Evolutionary conservation across 2,329 filamentous ascomycete species (phyloP).

Genomic region (Pseudocercospora fuligena): DNA sequence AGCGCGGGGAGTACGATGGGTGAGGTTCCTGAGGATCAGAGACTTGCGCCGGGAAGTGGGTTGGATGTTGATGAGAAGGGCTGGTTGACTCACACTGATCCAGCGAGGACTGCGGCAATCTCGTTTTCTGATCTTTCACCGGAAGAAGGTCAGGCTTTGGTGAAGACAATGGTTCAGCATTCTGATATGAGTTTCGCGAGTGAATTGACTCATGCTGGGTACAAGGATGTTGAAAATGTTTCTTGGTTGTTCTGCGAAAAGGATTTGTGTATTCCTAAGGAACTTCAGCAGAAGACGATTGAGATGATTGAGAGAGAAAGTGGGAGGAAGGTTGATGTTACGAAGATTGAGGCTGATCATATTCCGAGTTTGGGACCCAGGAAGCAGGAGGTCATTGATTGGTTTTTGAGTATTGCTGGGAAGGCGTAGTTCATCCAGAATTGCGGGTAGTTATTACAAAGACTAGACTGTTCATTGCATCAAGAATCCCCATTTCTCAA

Average conservation of each 20-base stretch:
- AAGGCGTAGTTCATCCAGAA: neutral
- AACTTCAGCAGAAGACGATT: slow-evolving; percentile 3
- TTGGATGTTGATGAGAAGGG: neutral
- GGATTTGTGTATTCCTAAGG: slow-evolving; percentile 10
- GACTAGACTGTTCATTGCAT: neutral
- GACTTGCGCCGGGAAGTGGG: neutral
- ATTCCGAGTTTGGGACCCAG: slow-evolving; percentile 1
- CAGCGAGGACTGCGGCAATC: neutral
- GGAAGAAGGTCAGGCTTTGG: slow-evolving; percentile 5
- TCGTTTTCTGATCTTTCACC: neutral
- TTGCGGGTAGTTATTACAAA: no score
- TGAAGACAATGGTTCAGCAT: slow-evolving; percentile 8
- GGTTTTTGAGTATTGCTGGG: slow-evolving; percentile 5
- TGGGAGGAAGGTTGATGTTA: slow-evolving; percentile 9
- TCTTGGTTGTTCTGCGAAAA: slow-evolving; percentile 11
- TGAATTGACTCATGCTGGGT: slow-evolving; percentile 13
- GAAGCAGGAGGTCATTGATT: slow-evolving; percentile 7
- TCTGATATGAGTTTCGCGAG: slow-evolving; percentile 4
- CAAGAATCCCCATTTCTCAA: slow-evolving; percentile 8
- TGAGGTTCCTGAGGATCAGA: slow-evolving; percentile 4
- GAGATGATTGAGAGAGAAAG: slow-evolving; percentile 9
- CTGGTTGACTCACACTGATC: neutral
- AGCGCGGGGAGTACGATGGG: neutral
- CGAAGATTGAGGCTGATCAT: slow-evolving; percentile 9
- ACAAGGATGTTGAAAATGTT: slow-evolving; percentile 7